Evolutionary conservation across 2,329 filamentous ascomycete species (phyloP), one percentile per base, ranked within the genome.

Genomic region (Colletotrichum endophyticum): DNA sequence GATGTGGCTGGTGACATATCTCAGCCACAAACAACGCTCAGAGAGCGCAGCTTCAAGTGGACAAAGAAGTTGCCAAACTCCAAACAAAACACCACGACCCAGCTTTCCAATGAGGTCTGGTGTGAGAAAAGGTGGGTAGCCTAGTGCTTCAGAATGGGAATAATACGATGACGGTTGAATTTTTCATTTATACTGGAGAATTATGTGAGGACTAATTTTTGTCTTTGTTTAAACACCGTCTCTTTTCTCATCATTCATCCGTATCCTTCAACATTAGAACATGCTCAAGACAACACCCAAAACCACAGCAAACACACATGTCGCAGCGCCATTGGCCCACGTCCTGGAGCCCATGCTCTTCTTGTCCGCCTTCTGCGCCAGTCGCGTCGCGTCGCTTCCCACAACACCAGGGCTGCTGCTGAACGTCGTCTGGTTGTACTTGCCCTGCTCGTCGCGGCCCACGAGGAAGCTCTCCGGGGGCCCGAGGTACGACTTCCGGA

Each of bases 391-490:
- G 69, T 72, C 36, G 1, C 72, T 69, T 8, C 78, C 78, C n/a
- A 79, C 19, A 8, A 76, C 61, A 1, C 71, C 76, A 11, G 78
- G 75, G 30, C 78, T 73, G 19, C 69, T 80, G 61, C 81, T 80
- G 79, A 88, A 88, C 59, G 83, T 86, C 9, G 83, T 85, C 73
- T 84, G 83, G 30, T 84, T 82, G 72, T 85, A 85, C 19, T 66
- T 73, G 9, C 86, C 87, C 56, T 82, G 66, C 74, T 80, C 69
- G 70, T 89, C 87, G 27, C 85, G 81, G 0, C 87, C 87, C 2
- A 87, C 81, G 13, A 88, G 79, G 76, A 89, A 90, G 68, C 89
- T 91, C 85, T 91, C 89, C 1, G 90, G 90, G 6, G 91, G 90
- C 0, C 91, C 91, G 4, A 92, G 82, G 78, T 91, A 92, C 66